These are phyloP conservation scores for Penicillium daleae DNA, from an alignment of 495 filamentous ascomycete genomes.

Conservation along the genomic window DNA sequence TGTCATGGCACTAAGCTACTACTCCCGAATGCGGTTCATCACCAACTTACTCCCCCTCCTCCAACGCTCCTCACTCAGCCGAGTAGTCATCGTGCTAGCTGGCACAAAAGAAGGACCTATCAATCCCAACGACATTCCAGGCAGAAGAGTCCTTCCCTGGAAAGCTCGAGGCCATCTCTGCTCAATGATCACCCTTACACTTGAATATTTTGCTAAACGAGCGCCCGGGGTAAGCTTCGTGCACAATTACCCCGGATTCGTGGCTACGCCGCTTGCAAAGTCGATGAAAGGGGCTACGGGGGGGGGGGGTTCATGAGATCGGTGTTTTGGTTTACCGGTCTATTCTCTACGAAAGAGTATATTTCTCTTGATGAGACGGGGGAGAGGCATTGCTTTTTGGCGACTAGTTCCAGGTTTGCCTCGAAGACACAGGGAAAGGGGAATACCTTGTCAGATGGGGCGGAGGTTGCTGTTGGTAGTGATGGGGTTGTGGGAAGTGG, in stretches of 20 bases:
- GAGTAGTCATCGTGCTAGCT: conserved; percentile 57
- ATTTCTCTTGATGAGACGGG: conserved; percentile 3
- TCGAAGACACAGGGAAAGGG: not conserved
- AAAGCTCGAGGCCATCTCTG: conserved; percentile 19
- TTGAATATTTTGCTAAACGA: conserved; percentile 32
- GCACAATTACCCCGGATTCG: conserved; percentile 45
- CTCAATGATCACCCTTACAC: conserved; percentile 19
- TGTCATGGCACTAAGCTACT: conserved; percentile 39
- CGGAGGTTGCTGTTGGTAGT: not conserved
- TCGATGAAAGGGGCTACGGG: not conserved
- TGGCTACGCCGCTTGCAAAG: conserved; percentile 30
- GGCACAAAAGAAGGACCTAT: conserved; percentile 56
- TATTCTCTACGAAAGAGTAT: not conserved
- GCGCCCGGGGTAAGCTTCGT: conserved; percentile 39
- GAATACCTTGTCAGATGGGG: not conserved
- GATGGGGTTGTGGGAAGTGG: not conserved
- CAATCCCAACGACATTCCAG: conserved; percentile 47
- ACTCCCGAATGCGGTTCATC: conserved; percentile 44
- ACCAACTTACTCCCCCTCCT: conserved; percentile 41
- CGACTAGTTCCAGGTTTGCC: not conserved
- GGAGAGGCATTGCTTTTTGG: not conserved
- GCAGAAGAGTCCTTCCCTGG: conserved; percentile 24
- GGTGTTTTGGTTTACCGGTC: not conserved
- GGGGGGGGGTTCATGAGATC: not conserved
- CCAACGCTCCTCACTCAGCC: conserved; percentile 32